phyloP scores from a whole-genome alignment of 202 grass and related monocot species.

The Schoenoplectus triqueter region DNA sequence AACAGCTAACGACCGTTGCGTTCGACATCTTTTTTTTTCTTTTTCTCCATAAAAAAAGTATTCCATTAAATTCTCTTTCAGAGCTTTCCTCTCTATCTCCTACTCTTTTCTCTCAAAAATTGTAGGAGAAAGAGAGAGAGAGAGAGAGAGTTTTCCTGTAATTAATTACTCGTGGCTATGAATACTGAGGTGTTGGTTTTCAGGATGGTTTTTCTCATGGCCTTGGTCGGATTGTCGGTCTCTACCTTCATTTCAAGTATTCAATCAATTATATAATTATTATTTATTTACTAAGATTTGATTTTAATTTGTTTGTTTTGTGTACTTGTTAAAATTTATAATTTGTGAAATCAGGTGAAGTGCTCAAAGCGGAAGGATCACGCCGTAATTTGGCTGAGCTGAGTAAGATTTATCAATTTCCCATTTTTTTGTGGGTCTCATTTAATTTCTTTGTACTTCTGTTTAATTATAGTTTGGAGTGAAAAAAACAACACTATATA shows the following conservation, averaged over 20 bases:
- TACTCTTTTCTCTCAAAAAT: slow-evolving; percentile 31
- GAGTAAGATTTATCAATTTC: slow-evolving; percentile 47
- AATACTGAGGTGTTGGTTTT: slow-evolving; percentile 26
- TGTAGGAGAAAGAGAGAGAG: slow-evolving; percentile 29
- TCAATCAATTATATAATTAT: not conserved
- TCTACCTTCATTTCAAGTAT: slow-evolving; percentile 39
- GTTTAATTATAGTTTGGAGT: not conserved
- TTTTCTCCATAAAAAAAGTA: slow-evolving; percentile 20
- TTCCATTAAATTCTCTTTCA: not conserved
- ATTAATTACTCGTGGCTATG: slow-evolving; percentile 15
- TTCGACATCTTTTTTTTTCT: not conserved
- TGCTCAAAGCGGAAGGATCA: slow-evolving; percentile 54
- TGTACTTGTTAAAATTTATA: not conserved
- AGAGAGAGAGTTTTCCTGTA: not conserved
- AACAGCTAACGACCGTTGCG: slow-evolving; percentile 4
- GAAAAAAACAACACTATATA: not conserved
- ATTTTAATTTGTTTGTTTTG: not conserved
- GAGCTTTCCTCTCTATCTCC: slow-evolving; percentile 5
- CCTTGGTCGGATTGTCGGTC: slow-evolving; percentile 28
- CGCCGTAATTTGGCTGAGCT: slow-evolving; percentile 67
- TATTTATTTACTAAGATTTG: not conserved
- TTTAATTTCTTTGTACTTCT: not conserved
- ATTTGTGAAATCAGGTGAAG: slow-evolving; percentile 47
- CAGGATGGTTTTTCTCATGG: slow-evolving; percentile 42
- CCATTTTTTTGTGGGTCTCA: not conserved